A percentile compares a stretch with the other conserved stretches of the same genome.
These are phyloP conservation scores for Aphanomyces cochlioides DNA, from an alignment of 352 stramenopile species.

Conservation along the genomic window DNA sequence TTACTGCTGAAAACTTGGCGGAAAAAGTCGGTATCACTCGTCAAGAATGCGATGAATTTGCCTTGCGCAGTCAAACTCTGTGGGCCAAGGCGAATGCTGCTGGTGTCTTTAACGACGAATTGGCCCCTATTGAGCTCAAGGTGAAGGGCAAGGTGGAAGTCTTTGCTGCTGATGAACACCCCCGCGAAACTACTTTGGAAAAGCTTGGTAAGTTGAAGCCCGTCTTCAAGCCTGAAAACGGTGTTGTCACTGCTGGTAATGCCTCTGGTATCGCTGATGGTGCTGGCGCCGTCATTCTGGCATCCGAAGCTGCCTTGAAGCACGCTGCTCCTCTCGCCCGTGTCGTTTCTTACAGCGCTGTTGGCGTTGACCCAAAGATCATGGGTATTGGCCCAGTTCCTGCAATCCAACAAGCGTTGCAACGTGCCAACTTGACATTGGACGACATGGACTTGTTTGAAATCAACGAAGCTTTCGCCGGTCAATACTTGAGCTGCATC, in stretches of 20 bases:
- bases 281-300: constrained; percentile 91
- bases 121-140: constrained; percentile 89
- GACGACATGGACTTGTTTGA: constrained; percentile 96
- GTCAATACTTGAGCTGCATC: constrained; percentile 94
- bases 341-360: constrained; percentile 89
- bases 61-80: constrained; percentile 89
- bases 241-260: constrained; percentile 94
- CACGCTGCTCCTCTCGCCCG: constrained; percentile 92
- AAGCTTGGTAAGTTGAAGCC: constrained; percentile 91
- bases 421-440: constrained; percentile 83
- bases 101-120: constrained; percentile 93
- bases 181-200: constrained; percentile 67
- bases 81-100: constrained; percentile 88
- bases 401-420: constrained; percentile 91
- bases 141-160: constrained; percentile 86
- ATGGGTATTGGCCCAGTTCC: constrained; percentile 97
- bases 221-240: constrained; percentile 96
- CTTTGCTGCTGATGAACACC: constrained; percentile 73
- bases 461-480: constrained; percentile 99
- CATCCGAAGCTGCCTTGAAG: constrained; percentile 90
- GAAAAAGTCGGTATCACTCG: constrained; percentile 92
- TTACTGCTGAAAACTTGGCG: constrained; percentile 98
- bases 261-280: constrained; percentile 97
- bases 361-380: constrained; percentile 94
- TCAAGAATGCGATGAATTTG: constrained; percentile 94